phyloP scores from a whole-genome alignment of 257 asterid species.

The Penstemon davidsonii region DNA sequence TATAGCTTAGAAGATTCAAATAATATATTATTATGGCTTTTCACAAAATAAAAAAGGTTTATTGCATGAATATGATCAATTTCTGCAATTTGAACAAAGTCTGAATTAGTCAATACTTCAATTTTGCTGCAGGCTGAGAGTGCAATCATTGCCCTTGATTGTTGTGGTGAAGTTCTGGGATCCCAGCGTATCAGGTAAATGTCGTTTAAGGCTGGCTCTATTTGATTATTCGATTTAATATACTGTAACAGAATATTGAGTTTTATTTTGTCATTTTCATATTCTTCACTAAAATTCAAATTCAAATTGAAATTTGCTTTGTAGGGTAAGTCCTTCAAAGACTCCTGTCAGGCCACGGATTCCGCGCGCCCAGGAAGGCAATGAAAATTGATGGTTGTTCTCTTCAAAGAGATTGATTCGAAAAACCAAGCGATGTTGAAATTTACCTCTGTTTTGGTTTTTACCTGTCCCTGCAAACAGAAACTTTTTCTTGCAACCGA shows the following conservation, averaged over 20 bases:
- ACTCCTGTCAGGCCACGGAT: conserved; percentile 60
- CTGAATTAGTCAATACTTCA: too few species aligned
- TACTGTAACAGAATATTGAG: too few species aligned
- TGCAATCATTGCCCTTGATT: conserved; percentile 54
- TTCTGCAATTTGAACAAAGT: too few species aligned
- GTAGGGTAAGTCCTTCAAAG: conserved; percentile 69
- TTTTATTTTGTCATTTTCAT: too few species aligned
- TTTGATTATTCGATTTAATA: too few species aligned
- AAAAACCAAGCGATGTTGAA: conserved; percentile 19
- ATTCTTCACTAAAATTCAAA: neutral
- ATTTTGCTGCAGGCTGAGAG: conserved; percentile 50
- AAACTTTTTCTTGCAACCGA: conserved; percentile 23
- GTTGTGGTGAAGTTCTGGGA: conserved; percentile 59
- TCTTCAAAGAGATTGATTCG: conserved; percentile 27
- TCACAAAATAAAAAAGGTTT: too few species aligned
- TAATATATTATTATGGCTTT: too few species aligned
- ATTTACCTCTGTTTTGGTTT: conserved; percentile 1
- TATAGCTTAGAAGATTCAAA: too few species aligned
- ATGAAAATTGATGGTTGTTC: conserved; percentile 25
- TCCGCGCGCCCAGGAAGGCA: conserved; percentile 37
- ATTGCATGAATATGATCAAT: too few species aligned
- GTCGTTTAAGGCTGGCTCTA: neutral
- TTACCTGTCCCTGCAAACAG: conserved; percentile 27
- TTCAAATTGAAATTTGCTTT: neutral
- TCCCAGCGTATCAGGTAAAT: conserved; percentile 56